Conservation (phyloP, 2,329 filamentous ascomycete species). For the Colletotrichum phormii region DNA sequence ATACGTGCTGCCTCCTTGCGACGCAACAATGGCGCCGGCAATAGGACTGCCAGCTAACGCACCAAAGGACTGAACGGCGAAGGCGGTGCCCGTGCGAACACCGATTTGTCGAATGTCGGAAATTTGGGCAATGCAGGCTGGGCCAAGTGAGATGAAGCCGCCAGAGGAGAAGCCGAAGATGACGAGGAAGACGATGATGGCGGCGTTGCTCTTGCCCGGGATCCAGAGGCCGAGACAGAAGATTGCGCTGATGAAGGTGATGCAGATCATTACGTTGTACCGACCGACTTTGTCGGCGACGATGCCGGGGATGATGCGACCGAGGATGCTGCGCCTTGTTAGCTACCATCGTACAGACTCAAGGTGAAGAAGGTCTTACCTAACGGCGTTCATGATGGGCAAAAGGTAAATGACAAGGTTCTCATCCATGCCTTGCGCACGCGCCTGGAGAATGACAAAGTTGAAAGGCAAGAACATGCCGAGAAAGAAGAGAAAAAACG, state of each 20-base stretch:
- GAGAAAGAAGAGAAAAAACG: constrained; percentile 66
- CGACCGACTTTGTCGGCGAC: constrained; percentile 58
- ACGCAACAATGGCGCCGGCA: constrained; percentile 69
- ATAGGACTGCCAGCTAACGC: constrained; percentile 77
- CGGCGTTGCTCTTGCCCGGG: constrained; percentile 61
- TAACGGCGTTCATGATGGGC: constrained; percentile 68
- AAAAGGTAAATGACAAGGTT: constrained; percentile 59
- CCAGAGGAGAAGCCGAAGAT: constrained; percentile 78
- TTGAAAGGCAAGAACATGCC: constrained; percentile 67
- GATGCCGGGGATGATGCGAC: constrained; percentile 63
- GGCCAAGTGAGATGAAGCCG: constrained; percentile 71
- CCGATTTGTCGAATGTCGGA: constrained; percentile 78
- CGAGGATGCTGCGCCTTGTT: constrained; percentile 53
- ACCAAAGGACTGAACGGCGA: constrained; percentile 71
- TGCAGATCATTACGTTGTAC: constrained; percentile 62
- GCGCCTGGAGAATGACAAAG: constrained; percentile 62
- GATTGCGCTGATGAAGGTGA: constrained; percentile 61
- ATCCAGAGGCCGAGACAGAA: constrained; percentile 62
- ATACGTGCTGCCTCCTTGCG: constrained; percentile 62
- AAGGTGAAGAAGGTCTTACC: constrained; percentile 45
- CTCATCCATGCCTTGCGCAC: constrained; percentile 54
- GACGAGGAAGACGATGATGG: constrained; percentile 73
- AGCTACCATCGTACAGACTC: background rate
- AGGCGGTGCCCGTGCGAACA: constrained; percentile 73
- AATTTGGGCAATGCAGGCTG: constrained; percentile 76